Evolutionary conservation across 2,329 filamentous ascomycete genomes (phyloP).

Genomic region (Sporothrix globosa): DNA sequence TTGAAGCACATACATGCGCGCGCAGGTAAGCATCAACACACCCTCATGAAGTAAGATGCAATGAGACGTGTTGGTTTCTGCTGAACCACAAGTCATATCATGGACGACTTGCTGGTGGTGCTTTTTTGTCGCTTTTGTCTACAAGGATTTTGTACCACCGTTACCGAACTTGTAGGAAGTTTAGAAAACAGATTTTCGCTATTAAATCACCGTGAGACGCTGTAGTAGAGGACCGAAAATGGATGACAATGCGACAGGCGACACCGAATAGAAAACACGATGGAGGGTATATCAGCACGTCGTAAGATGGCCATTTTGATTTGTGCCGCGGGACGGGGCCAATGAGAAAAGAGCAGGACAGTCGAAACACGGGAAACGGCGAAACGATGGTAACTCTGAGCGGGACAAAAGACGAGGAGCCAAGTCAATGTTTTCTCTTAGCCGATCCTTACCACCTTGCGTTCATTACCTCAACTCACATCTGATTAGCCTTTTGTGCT

Average conservation of each 20-base stretch:
- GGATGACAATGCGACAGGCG: not conserved
- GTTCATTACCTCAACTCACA: not conserved
- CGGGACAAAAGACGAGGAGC: slow-evolving; percentile 12
- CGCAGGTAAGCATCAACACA: not conserved
- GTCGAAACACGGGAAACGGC: slow-evolving; percentile 25
- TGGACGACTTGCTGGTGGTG: not conserved
- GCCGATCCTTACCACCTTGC: not conserved
- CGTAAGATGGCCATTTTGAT: not conserved
- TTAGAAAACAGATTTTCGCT: not conserved
- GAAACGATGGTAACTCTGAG: slow-evolving; percentile 10
- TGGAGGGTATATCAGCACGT: slow-evolving; percentile 7
- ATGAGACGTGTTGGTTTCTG: slow-evolving; percentile 9
- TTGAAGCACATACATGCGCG: not conserved
- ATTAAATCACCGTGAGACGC: not conserved
- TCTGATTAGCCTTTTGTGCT: not conserved
- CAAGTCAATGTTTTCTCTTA: not conserved
- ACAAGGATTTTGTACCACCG: not conserved
- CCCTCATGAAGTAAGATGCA: not conserved
- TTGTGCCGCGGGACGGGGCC: slow-evolving; percentile 11
- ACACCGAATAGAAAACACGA: not conserved
- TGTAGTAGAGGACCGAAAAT: not conserved
- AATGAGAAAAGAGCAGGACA: slow-evolving; percentile 22
- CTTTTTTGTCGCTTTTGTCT: not conserved
- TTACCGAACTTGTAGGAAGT: not conserved
- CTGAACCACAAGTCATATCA: not conserved